Evolutionary conservation across 2,329 filamentous ascomycete genomes (phyloP).

Genomic region (Xenoacremonium recifei): DNA sequence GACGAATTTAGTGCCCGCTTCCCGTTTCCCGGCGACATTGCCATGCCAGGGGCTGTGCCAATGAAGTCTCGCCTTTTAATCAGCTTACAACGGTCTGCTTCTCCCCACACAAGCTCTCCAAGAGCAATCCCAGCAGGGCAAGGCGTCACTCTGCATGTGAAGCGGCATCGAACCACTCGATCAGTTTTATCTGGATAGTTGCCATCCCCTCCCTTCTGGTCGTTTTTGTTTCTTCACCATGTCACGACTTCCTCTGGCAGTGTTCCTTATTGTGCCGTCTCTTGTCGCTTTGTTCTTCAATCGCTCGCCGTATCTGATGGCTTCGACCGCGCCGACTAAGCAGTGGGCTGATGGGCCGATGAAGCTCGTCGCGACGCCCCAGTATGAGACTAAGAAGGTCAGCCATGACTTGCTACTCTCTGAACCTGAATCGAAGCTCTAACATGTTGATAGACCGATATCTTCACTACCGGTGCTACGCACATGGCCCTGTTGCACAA

Average conservation of each 20-base stretch:
- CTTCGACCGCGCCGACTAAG: conserved; percentile 26
- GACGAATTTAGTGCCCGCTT: conserved; percentile 9
- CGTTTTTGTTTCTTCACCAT: conserved; percentile 12
- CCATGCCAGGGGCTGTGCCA: conserved; percentile 2
- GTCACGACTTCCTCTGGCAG: conserved; percentile 12
- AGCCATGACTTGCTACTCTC: not conserved
- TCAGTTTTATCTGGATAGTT: not conserved
- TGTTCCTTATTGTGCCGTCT: conserved; percentile 29
- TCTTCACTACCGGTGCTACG: conserved; percentile 58
- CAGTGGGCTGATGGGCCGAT: conserved; percentile 56
- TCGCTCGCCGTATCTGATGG: conserved; percentile 35
- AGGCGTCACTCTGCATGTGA: conserved; percentile 1
- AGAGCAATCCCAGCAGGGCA: not conserved
- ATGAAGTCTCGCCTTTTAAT: conserved; percentile 10
- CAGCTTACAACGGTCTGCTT: too few species aligned
- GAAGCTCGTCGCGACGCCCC: conserved; percentile 52
- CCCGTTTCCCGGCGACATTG: conserved; percentile 9
- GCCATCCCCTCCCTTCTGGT: not conserved
- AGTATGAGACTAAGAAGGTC: conserved; percentile 52
- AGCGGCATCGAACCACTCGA: conserved; percentile 11
- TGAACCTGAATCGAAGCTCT: not conserved
- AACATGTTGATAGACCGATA: conserved; percentile 43
- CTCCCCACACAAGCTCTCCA: conserved; percentile 7
- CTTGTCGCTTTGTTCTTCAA: conserved; percentile 31
- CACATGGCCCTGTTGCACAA: conserved; percentile 64